Percentiles rank a stretch among this genome's conserved stretches.
Conservation (phyloP, 2,329 filamentous ascomycete species). For the Colletotrichum magnum region DNA sequence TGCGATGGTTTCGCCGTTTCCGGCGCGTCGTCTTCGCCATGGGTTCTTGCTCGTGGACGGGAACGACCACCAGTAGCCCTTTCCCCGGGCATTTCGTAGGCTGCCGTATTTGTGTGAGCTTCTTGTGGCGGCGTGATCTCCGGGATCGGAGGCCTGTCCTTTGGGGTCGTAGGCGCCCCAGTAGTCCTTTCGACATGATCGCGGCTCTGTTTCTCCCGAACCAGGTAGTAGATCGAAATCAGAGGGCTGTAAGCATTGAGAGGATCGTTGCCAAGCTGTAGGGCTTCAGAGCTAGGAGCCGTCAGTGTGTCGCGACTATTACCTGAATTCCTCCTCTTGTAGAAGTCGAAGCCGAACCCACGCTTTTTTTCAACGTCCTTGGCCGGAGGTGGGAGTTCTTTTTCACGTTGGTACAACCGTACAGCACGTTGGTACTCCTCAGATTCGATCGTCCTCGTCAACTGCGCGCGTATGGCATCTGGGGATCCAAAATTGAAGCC, state of each 20-base stretch:
- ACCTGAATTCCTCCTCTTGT: slow-evolving; percentile 91
- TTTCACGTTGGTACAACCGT: slow-evolving; percentile 78
- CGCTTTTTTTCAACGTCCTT: slow-evolving; percentile 85
- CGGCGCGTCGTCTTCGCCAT: slow-evolving; percentile 91
- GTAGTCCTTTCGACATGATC: slow-evolving; percentile 69
- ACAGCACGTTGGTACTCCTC: slow-evolving; percentile 93
- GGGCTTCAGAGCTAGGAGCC: slow-evolving; percentile 86
- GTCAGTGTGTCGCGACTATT: slow-evolving; percentile 90
- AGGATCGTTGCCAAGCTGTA: slow-evolving; percentile 87
- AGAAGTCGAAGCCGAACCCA: slow-evolving; percentile 94
- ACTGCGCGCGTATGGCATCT: slow-evolving; percentile 84
- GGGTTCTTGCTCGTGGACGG: slow-evolving; percentile 88
- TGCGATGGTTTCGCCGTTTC: slow-evolving; percentile 80
- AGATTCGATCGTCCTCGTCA: slow-evolving; percentile 89
- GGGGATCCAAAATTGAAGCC: slow-evolving; percentile 96
- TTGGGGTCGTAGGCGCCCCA: slow-evolving; percentile 59
- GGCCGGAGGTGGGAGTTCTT: slow-evolving; percentile 68
- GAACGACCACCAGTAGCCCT: slow-evolving; percentile 87
- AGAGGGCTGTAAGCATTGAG: slow-evolving; percentile 94
- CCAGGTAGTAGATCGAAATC: slow-evolving; percentile 94
- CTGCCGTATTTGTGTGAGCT: slow-evolving; percentile 87
- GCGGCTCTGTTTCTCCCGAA: slow-evolving; percentile 92
- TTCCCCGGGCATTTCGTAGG: slow-evolving; percentile 92
- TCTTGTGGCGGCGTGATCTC: slow-evolving; percentile 86
- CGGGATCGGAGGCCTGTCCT: slow-evolving; percentile 68